Base-by-base conservation (phyloP, 2,329 filamentous ascomycete genomes). In the Conoideocrella luteorostrata region DNA sequence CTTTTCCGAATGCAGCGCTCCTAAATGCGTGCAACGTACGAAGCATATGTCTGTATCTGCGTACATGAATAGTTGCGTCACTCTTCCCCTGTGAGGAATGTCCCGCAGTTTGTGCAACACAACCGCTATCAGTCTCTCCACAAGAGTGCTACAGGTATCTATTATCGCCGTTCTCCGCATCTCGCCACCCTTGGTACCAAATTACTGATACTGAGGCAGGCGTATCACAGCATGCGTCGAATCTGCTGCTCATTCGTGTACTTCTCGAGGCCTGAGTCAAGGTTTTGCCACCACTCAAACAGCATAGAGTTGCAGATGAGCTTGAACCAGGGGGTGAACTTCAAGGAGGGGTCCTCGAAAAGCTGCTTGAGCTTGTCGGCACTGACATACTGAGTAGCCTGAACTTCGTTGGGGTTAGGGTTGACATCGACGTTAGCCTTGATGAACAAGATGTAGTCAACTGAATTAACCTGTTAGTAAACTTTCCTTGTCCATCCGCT, bases 391-490 rank as follows among this genome's bases (percentile, higher is more conserved):
- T 82, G 77, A 18, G 84, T 87, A 52, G 86, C 91, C 58, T 82
- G 80, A 38, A 89, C 90, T 70, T 98, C 93, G 67, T 98, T 98
- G 51, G 76, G 74, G 70, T 90, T 98, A 57, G 80, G 67, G 46
- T 87, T 66, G 39, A 95, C 71, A 56, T 94, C 86, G 46, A 97
- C 91, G 51, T 94, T 85, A 46, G 88, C 86, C 72, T 94, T 87
- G 73, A 97, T 96, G 70, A 98, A 97, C 44, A 98, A 81, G 53
- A 98, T 98, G 67, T 98, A 98, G 67, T 98, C 93, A 61, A 98
- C 89, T 93, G 51, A 28, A 10, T 24, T 26, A n/a, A n/a, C n/a
- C n/a, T n/a, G n/a, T n/a, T n/a, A n/a, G n/a, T n/a, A n/a, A n/a
- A n/a, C n/a, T n/a, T n/a, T n/a, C n/a, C n/a, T n/a, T n/a, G n/a